These are phyloP conservation scores for Phalaenopsis hybrid DNA, from an alignment of 116 monocot genomes.

Conservation along the genomic window DNA sequence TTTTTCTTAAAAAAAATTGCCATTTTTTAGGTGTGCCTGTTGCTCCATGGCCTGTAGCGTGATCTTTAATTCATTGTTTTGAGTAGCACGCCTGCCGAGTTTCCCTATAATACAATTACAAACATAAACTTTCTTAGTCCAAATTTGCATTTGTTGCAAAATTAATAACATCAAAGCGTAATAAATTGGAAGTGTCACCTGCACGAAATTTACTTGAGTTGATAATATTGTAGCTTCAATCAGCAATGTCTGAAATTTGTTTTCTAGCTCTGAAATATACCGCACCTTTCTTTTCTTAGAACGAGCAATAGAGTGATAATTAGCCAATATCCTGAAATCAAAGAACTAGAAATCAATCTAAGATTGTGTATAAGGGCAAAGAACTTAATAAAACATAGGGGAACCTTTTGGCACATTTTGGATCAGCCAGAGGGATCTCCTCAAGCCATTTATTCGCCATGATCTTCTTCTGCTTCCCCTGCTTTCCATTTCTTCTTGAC, in stretches of 20 bases:
- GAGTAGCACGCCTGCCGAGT: conserved; percentile 26
- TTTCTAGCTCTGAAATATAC: conserved; percentile 45
- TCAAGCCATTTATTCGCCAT: conserved; percentile 38
- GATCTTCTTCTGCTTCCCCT: conserved; percentile 24
- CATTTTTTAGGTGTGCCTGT: conserved; percentile 39
- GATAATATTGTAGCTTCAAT: conserved; percentile 43
- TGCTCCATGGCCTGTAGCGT: conserved; percentile 46
- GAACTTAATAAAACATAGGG: not conserved
- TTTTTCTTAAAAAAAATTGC: not conserved
- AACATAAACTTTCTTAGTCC: not conserved
- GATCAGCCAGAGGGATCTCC: conserved; percentile 41
- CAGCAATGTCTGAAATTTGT: conserved; percentile 40
- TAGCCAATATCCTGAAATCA: conserved; percentile 35
- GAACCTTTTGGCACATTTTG: conserved; percentile 40
- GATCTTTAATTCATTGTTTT: conserved; percentile 41
- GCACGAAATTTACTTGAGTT: conserved; percentile 32
- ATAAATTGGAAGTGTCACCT: conserved; percentile 11
- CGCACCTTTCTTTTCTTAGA: conserved; percentile 44
- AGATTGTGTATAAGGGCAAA: not conserved
- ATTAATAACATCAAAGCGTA: not conserved
- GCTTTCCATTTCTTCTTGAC: conserved; percentile 12
- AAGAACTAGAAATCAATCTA: not conserved
- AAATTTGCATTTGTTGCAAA: not conserved
- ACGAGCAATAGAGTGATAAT: conserved; percentile 42
- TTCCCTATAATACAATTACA: conserved; percentile 16